Evolutionary conservation across 2,329 filamentous ascomycete species (phyloP).

Genomic region (Thelonectria discophora): DNA sequence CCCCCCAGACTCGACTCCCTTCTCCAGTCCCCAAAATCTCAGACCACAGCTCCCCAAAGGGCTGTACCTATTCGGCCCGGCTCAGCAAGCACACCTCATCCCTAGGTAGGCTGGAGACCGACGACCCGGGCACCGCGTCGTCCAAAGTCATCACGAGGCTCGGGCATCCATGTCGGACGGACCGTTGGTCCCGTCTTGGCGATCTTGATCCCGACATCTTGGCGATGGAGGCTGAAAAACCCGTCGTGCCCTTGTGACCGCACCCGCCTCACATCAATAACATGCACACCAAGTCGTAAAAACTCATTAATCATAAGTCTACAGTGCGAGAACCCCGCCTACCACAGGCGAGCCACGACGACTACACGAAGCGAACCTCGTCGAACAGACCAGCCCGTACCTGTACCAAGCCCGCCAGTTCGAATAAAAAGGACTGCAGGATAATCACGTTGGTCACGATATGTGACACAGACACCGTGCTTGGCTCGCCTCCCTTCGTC

Average conservation of each 20-base stretch:
- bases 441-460: slow-evolving; percentile 82
- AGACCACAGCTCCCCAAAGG: neutral
- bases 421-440: slow-evolving; percentile 81
- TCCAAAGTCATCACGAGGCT: neutral
- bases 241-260: neutral
- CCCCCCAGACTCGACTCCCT: neutral
- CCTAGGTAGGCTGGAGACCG: neutral
- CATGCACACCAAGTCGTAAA: neutral
- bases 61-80: slow-evolving; percentile 18
- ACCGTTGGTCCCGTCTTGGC: slow-evolving; percentile 8
- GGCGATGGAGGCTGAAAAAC: slow-evolving; percentile 19
- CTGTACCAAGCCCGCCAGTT: slow-evolving; percentile 78
- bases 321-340: slow-evolving; percentile 5
- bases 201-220: slow-evolving; percentile 10
- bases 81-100: neutral
- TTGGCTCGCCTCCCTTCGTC: slow-evolving; percentile 29
- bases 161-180: slow-evolving; percentile 13
- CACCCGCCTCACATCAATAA: neutral
- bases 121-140: neutral
- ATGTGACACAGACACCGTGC: slow-evolving; percentile 75
- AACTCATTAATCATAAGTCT: slow-evolving; percentile 40
- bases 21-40: slow-evolving; percentile 5
- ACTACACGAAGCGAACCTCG: slow-evolving; percentile 70
- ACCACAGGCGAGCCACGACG: slow-evolving; percentile 3
- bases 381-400: slow-evolving; percentile 79